phyloP scores from a whole-genome alignment of 495 filamentous ascomycete genomes.

The Penicillium argentinense region DNA sequence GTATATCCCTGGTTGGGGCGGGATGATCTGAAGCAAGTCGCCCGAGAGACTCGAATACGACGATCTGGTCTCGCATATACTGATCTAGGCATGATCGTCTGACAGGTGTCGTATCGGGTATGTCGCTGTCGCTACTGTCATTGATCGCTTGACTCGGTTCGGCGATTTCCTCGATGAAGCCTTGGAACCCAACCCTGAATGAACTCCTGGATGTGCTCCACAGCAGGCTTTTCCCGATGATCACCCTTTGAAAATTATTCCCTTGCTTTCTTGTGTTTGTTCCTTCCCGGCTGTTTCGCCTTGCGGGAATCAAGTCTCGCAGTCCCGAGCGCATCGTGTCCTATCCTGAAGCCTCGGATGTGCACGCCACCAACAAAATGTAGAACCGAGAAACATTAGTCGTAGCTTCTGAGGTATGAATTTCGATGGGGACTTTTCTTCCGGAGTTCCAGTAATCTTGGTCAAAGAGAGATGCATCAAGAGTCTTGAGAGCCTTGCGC shows the following conservation, averaged over 20 bases:
- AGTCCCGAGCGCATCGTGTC: constrained; percentile 59
- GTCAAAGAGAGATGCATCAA: constrained; percentile 16
- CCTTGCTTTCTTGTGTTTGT: constrained; percentile 6
- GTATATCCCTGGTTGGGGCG: constrained; percentile 30
- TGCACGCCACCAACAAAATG: constrained; percentile 70
- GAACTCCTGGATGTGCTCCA: constrained; percentile 23
- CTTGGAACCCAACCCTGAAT: constrained; percentile 52
- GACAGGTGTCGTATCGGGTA: not conserved
- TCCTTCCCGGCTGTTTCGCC: constrained; percentile 11
- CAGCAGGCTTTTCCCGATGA: not conserved
- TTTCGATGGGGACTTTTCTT: constrained; percentile 37
- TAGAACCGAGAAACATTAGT: constrained; percentile 63
- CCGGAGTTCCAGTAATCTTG: not conserved
- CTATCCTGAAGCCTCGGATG: constrained; percentile 61
- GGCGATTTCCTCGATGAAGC: constrained; percentile 59
- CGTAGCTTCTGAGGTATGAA: constrained; percentile 57
- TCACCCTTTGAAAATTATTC: too few relatives aligned
- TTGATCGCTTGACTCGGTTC: not conserved
- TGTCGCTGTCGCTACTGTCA: not conserved
- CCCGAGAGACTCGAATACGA: constrained; percentile 76
- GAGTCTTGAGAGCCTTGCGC: constrained; percentile 4
- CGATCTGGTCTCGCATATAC: constrained; percentile 75
- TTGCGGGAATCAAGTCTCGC: constrained; percentile 38
- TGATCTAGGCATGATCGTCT: constrained; percentile 57
- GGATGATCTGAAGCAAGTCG: constrained; percentile 16